Base-by-base conservation (phyloP, 805 yeast genomes). In the Starmerella bacillaris region DNA sequence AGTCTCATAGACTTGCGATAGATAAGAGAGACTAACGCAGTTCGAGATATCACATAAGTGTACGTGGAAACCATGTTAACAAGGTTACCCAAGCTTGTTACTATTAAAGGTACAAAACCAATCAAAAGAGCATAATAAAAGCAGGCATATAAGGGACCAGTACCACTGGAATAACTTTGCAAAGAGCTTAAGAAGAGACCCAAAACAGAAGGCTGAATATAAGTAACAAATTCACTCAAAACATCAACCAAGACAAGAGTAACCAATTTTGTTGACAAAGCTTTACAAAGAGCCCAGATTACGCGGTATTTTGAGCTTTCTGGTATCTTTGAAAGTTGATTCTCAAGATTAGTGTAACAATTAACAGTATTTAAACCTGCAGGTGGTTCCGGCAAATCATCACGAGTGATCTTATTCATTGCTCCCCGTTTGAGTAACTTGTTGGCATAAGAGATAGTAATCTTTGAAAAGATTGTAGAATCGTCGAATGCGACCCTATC, bases 1-100 rank as follows among this genome's bases (percentile, higher is more conserved):
- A 83, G 55, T 14, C 51, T 60, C 42, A 83, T 58, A 0, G 89
- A 65, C 52, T 83, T 84, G 35, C 70, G 67, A 51, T 77, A 82
- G 15, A 80, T 58, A 42, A 77, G 47, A 6, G 77, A 58, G 53
- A 70, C 67, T 39, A 83, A 58, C 0, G 83, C 27, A 1, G 44
- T 29, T n/a, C 50, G 44, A 9, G 44, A 15, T n/a, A 37, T 26
- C 7, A 37, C 38, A 18, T 42, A 43, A 11, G 44, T 35, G 31
- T 37, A 34, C n/a, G 24, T 34, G 26, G 39, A 20, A 27, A 33
- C 30, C 17, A 46, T 31, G 12, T 12, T n/a, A 12, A 29, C 37
- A 18, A 48, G 16, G 33, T 41, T 46, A 16, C 34, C 27, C 18
- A 46, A 24, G 3, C 49, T 37, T 2, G 37, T 33, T 5, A 35